Conservation (phyloP, 2,329 filamentous ascomycete genomes). For the Rasamsonia emersonii region DNA sequence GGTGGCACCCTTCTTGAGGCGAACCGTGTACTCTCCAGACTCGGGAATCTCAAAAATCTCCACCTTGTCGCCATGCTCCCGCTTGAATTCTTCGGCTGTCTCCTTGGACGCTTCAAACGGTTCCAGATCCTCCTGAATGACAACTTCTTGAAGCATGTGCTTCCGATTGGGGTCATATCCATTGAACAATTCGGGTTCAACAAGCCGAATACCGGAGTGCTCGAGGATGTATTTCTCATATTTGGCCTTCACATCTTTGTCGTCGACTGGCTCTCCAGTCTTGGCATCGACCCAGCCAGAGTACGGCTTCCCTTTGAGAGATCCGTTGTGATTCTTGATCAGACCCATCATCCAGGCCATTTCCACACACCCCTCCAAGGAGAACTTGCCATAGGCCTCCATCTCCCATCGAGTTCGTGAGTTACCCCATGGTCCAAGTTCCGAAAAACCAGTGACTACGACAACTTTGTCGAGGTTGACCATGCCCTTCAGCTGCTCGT, state of each 20-base stretch:
- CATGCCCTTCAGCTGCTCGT: conserved; percentile 87
- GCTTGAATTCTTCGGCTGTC: conserved; percentile 93
- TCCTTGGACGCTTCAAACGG: conserved; percentile 97
- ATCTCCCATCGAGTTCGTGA: conserved; percentile 98
- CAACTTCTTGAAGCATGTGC: conserved; percentile 93
- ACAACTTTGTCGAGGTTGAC: conserved; percentile 97
- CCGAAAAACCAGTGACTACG: conserved; percentile 91
- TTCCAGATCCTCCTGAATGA: conserved; percentile 93
- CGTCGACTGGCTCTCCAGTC: conserved; percentile 88
- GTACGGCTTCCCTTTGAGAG: conserved; percentile 91
- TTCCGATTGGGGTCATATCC: conserved; percentile 99
- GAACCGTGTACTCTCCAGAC: conserved; percentile 87
- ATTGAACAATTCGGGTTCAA: conserved; percentile 92
- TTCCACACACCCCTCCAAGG: conserved; percentile 92
- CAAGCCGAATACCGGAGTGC: conserved; percentile 92
- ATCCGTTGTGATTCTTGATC: conserved; percentile 96
- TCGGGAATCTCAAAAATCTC: conserved; percentile 94
- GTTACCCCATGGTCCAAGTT: conserved; percentile 92
- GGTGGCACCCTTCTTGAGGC: conserved; percentile 88
- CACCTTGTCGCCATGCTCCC: conserved; percentile 93
- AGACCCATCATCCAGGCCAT: conserved; percentile 99
- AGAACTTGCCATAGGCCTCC: conserved; percentile 95
- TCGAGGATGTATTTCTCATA: conserved; percentile 96
- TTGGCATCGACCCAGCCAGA: conserved; percentile 94
- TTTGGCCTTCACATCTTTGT: conserved; percentile 95